A percentile compares a stretch with the other conserved stretches of the same genome.
Evolutionary conservation across 2,329 filamentous ascomycete species (phyloP).

Genomic region (Penicillium psychrosexuale): DNA sequence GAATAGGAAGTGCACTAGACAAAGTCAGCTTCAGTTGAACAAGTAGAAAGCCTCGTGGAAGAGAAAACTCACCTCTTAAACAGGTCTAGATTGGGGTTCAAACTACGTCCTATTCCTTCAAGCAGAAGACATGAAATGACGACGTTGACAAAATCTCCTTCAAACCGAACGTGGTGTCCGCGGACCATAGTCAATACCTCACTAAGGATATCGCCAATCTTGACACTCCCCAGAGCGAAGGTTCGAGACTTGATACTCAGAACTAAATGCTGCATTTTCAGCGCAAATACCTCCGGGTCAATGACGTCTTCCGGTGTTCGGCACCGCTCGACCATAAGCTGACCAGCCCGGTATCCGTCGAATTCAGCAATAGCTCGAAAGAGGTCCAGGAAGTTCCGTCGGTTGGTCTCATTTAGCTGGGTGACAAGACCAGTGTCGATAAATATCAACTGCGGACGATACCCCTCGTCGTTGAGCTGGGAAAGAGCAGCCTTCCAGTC

Average conservation of each 20-base stretch:
- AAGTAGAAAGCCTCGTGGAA: neutral
- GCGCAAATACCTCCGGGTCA: slow-evolving; percentile 82
- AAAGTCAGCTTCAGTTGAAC: slow-evolving; percentile 6
- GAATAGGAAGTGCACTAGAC: slow-evolving; percentile 76
- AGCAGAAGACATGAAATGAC: slow-evolving; percentile 90
- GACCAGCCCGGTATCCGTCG: slow-evolving; percentile 90
- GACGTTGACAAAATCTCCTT: slow-evolving; percentile 98
- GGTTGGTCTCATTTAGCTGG: slow-evolving; percentile 81
- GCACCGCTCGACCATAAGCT: slow-evolving; percentile 94
- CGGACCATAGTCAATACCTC: slow-evolving; percentile 90
- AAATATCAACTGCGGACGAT: slow-evolving; percentile 90
- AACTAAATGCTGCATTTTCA: slow-evolving; percentile 96
- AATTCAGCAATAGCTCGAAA: slow-evolving; percentile 97
- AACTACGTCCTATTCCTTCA: slow-evolving; percentile 84
- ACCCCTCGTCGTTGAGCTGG: slow-evolving; percentile 80
- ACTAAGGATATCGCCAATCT: slow-evolving; percentile 91
- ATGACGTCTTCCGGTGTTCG: slow-evolving; percentile 87
- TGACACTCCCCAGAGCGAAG: slow-evolving; percentile 87
- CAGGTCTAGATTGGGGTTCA: slow-evolving; percentile 84
- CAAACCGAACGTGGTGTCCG: slow-evolving; percentile 84
- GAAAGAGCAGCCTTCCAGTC: slow-evolving; percentile 73
- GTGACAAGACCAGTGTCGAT: slow-evolving; percentile 96
- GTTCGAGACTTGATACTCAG: slow-evolving; percentile 86
- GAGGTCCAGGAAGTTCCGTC: slow-evolving; percentile 86
- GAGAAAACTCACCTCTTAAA: slow-evolving; percentile 61